phyloP scores from a whole-genome alignment of 441 rosid species.

The Mallotus repandus region DNA sequence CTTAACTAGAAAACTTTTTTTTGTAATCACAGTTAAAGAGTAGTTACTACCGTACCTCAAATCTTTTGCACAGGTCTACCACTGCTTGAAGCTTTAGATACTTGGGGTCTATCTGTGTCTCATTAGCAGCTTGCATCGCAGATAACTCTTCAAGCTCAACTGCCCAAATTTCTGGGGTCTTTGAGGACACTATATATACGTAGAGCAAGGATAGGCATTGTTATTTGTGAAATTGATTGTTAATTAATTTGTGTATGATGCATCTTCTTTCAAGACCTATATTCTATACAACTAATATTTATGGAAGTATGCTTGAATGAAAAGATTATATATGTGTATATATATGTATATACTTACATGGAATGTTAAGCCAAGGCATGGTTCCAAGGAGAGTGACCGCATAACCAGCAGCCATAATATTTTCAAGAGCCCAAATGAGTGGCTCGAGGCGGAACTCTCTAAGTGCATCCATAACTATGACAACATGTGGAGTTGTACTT shows the following conservation, averaged over 20 bases:
- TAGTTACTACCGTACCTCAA: constrained; percentile 32
- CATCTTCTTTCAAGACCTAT: too few species aligned
- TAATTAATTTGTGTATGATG: too few species aligned
- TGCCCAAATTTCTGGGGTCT: constrained; percentile 45
- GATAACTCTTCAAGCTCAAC: constrained; percentile 37
- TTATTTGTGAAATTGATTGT: not conserved
- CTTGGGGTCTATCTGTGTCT: constrained; percentile 27
- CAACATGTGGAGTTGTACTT: constrained; percentile 27
- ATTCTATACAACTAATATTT: too few species aligned
- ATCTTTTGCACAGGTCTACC: constrained; percentile 38
- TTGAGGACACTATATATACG: constrained; percentile 35
- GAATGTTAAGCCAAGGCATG: constrained; percentile 62
- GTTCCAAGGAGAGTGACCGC: constrained; percentile 43
- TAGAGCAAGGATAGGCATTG: not conserved
- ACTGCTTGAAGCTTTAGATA: constrained; percentile 43
- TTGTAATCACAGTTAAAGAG: too few species aligned
- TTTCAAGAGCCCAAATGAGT: constrained; percentile 49
- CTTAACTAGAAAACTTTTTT: too few species aligned
- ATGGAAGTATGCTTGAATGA: not conserved
- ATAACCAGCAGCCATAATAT: constrained; percentile 34
- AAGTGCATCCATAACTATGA: constrained; percentile 51
- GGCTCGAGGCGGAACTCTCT: constrained; percentile 38
- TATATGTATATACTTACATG: constrained; percentile 26
- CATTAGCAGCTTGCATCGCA: constrained; percentile 26
- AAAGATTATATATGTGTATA: not conserved